Percentiles rank a stretch among this genome's conserved stretches.
Evolutionary conservation across 176 grass and related monocot genomes (phyloP).

Genomic region (Miscanthus lutarioriparius): DNA sequence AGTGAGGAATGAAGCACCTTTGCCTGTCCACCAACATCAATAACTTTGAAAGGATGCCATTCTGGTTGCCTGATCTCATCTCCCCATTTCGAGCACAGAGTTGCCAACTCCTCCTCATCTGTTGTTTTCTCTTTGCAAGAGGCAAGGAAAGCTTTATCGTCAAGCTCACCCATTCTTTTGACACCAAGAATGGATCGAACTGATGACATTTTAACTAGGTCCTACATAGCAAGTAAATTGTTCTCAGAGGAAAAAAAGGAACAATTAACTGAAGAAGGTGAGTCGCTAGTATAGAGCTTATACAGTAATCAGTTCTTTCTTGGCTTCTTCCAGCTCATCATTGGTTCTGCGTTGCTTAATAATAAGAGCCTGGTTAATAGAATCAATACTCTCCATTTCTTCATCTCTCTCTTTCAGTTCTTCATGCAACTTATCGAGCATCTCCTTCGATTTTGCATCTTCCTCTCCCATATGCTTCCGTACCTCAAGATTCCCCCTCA

Average conservation of each 20-base stretch:
- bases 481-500: slow-evolving; percentile 57
- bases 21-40: slow-evolving; percentile 26
- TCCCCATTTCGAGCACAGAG: slow-evolving; percentile 63
- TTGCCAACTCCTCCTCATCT: slow-evolving; percentile 21
- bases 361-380: slow-evolving; percentile 49
- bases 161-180: slow-evolving; percentile 82
- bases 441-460: slow-evolving; percentile 29
- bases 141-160: slow-evolving; percentile 55
- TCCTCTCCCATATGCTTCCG: slow-evolving; percentile 56
- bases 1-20: slow-evolving; percentile 53
- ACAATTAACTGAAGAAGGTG: slow-evolving; percentile 9
- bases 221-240: slow-evolving; percentile 47
- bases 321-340: slow-evolving; percentile 58
- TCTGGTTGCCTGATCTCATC: slow-evolving; percentile 61
- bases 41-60: slow-evolving; percentile 79
- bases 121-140: slow-evolving; percentile 51
- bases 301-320: slow-evolving; percentile 47
- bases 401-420: slow-evolving; percentile 51
- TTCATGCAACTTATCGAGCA: slow-evolving; percentile 22
- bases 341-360: slow-evolving; percentile 50
- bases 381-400: slow-evolving; percentile 44
- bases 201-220: slow-evolving; percentile 36
- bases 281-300: background rate
- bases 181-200: slow-evolving; percentile 51
- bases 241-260: slow-evolving; percentile 13